Base-by-base conservation (phyloP, 306 rosid genomes). In the Rubus idaeus region DNA sequence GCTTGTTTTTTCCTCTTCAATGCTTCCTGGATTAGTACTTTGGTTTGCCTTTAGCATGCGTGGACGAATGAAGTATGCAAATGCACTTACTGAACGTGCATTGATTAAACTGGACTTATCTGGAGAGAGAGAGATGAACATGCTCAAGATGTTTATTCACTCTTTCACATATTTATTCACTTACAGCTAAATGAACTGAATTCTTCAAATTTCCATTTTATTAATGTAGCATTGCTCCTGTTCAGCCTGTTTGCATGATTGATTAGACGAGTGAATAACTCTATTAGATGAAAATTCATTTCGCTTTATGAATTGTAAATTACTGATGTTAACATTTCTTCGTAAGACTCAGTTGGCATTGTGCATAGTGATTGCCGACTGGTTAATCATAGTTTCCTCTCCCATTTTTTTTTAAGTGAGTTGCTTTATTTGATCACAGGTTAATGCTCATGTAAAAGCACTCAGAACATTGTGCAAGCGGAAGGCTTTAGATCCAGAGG, bases 361-460 rank as follows among this genome's bases (percentile, higher is more conserved):
- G 10, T 26, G 58, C 57, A 47, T 7, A 10, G 50, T 70, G 11
- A 69, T 35, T 13, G 5, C 57, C 23, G 26, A 44, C 71, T 42
- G 51, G 35, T 44, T 42, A 47, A 47, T 47, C 39, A 6, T 47
- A 39, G 7, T 13, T 30, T 8, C n/a, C 66, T 8, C 2, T 35
- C 18, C 20, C 35, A 1, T 10, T 10, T 58, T 11, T 6, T 12
- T 12, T 5, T 17, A 30, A 69, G 61, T 71, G 60, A 74, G 69
- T 69, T 80, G 75, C 74, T 77, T 50, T 55, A 70, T 79, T 74
- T 65, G 44, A 49, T 83, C 72, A 61, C 88, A 94, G 98, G 90
- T 92, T 82, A 91, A 90, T 72, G 98, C 97, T 73, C 98, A 92
- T 83, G 90, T 90, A 73, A 94, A 88, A 86, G 90, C 96, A 40